phyloP scores from a whole-genome alignment of 805 yeast genomes.

The Candida germanica region DNA sequence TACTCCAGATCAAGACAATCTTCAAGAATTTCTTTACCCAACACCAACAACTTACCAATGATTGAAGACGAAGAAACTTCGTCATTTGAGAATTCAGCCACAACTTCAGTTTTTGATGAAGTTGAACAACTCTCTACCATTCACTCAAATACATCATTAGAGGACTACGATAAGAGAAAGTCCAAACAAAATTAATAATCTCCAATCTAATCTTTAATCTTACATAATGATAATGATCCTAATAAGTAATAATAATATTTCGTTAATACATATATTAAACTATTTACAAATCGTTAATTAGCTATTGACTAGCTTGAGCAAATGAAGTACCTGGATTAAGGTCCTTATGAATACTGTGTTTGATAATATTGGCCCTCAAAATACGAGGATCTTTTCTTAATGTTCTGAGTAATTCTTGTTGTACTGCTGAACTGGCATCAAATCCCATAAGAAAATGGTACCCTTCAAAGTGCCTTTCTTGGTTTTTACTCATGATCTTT shows the following conservation, averaged over 20 bases:
- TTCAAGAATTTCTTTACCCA: conserved; percentile 18
- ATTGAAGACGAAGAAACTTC: conserved; percentile 17
- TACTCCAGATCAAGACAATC: conserved; percentile 31
- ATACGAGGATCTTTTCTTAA: conserved; percentile 88
- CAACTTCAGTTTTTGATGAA: conserved; percentile 40
- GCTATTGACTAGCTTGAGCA: conserved; percentile 34
- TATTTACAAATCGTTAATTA: conserved; percentile 1
- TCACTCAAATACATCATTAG: conserved; percentile 35
- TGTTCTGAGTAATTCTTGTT: conserved; percentile 77
- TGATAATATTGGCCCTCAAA: conserved; percentile 71
- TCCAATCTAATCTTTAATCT: neutral
- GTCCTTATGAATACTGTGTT: conserved; percentile 50
- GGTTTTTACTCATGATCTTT: conserved; percentile 75
- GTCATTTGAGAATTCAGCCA: conserved; percentile 33
- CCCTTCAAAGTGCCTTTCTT: conserved; percentile 88
- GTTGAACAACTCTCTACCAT: conserved; percentile 27
- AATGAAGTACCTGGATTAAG: conserved; percentile 59
- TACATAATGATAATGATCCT: conserved; percentile 7
- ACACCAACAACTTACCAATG: conserved; percentile 8
- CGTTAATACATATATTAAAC: neutral
- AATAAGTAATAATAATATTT: conserved; percentile 7
- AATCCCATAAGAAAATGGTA: conserved; percentile 82
- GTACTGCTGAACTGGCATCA: conserved; percentile 83
- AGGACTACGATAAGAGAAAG: conserved; percentile 19
- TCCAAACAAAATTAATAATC: conserved; percentile 2